Evolutionary conservation across 23 red algal genomes (phyloP).

Genomic region (Cyanidioschyzon merolae): DNA sequence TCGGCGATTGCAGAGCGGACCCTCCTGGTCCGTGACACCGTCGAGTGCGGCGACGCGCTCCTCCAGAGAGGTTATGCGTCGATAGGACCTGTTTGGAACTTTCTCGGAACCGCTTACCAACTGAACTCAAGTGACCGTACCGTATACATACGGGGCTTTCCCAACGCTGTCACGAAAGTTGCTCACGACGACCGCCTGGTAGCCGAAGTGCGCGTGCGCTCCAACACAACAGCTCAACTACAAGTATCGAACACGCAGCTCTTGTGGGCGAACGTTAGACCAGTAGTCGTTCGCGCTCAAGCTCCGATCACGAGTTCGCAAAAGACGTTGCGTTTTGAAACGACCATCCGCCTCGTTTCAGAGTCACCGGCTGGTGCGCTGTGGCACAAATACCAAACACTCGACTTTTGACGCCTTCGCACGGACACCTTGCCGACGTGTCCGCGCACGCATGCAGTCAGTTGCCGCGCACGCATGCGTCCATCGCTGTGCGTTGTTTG

Average conservation of each 20-base stretch:
- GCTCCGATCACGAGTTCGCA: neutral
- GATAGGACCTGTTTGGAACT: neutral
- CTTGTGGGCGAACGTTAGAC: neutral
- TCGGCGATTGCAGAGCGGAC: neutral
- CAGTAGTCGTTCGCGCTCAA: neutral
- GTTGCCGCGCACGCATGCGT: too few species aligned
- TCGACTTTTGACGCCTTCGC: too few species aligned
- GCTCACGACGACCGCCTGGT: slow-evolving; percentile 1
- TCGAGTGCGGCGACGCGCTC: neutral
- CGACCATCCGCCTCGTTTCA: neutral
- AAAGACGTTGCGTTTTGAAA: neutral
- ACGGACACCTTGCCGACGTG: too few species aligned
- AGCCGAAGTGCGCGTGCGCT: neutral
- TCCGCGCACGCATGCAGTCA: too few species aligned
- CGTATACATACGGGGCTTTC: neutral
- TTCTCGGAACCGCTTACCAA: neutral
- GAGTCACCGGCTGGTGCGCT: too few species aligned
- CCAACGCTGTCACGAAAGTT: neutral
- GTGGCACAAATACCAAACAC: too few species aligned
- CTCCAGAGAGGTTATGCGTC: neutral
- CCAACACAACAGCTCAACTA: neutral
- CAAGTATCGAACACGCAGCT: neutral
- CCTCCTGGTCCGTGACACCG: slow-evolving; percentile 5
- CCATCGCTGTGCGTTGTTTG: too few species aligned
- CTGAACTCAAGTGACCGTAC: neutral